Base-by-base conservation (phyloP, 768 basidiomycete species). In the Amyloporia xantha region DNA sequence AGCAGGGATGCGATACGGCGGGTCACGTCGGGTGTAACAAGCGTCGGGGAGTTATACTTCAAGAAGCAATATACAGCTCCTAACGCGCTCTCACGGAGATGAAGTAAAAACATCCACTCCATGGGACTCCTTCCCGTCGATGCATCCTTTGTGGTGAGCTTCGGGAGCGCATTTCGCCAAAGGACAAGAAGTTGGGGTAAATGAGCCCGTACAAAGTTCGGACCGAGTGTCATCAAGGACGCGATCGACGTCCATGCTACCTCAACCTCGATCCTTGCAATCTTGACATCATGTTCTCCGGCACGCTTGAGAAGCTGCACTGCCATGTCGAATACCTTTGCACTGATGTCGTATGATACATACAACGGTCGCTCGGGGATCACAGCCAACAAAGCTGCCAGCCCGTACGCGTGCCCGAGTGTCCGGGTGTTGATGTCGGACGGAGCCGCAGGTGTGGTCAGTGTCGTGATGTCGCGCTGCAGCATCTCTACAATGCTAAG, bases 81-180 rank as follows among this genome's bases (percentile, higher is more conserved):
- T 15, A 98, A 72, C 0, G 95, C 91, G 55, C 84, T 84, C 67
- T 96, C 94, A 20, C 95, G 76, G 17, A 98, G 88, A 51, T 90
- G 83, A 6, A 98, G 72, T 2, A 99, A 72, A 68, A 97, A 99
- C 30, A 78, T 75, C 92, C 93, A 97, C 58, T 98, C 96, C 0
- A 77, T 70, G 19, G 78, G 71, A 23, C 82, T 79, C 25, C 93
- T 73, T 15, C 81, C 81, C 12, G 68, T 68, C 0, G 72, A 67
- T 0, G 81, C 71, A 58, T 98, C 95, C 64, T 96, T 96, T 59
- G 77, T 86, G 0, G 91, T 93, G 0, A 91, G 86, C 66, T 98
- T 99, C 1, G 96, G 93, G 0, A 99, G 74, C 1, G 95, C 93
- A 57, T 99, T 99, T 26, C 96, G 76, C 96, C 96, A 99, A 2